Percentiles rank a stretch among this genome's conserved stretches.
These are phyloP conservation scores for Fusarium succisae DNA, from an alignment of 2,329 filamentous ascomycete genomes.

Conservation along the genomic window DNA sequence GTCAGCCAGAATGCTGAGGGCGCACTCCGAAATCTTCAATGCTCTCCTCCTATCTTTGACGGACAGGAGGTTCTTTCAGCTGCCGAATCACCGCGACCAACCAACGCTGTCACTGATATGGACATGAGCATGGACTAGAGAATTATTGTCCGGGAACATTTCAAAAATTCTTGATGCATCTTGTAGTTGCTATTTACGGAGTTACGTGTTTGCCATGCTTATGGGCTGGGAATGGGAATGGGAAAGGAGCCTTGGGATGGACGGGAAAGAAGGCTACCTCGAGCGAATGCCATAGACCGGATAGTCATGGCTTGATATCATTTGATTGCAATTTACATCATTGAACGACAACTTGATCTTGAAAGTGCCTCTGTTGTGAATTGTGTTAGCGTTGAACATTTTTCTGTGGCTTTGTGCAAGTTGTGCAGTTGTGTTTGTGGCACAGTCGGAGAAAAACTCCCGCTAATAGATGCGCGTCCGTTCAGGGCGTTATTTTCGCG, in stretches of 20 bases:
- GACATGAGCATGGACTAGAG: constrained; percentile 46
- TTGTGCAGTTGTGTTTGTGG: neutral
- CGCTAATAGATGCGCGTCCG: constrained; percentile 7
- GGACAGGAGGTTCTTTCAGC: constrained; percentile 60
- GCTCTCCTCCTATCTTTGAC: constrained; percentile 67
- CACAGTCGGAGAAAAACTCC: neutral
- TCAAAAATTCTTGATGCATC: neutral
- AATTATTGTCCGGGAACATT: constrained; percentile 14
- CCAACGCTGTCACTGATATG: constrained; percentile 37
- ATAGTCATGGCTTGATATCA: constrained; percentile 37
- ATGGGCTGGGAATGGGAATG: constrained; percentile 30
- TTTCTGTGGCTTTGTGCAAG: neutral
- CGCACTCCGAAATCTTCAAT: constrained; percentile 66
- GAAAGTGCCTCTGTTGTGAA: neutral
- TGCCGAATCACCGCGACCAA: constrained; percentile 54
- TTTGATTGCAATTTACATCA: constrained; percentile 28
- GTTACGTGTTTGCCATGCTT: constrained; percentile 41
- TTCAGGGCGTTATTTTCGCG: constrained; percentile 17
- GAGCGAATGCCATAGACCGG: constrained; percentile 35
- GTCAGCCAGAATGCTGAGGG: constrained; percentile 66
- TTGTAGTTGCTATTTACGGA: constrained; percentile 33
- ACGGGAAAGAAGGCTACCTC: constrained; percentile 22
- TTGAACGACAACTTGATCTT: neutral
- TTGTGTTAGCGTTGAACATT: neutral
- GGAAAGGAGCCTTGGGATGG: constrained; percentile 33